Conservation (phyloP, 495 filamentous ascomycete species). For the Aeminium ludgeri region DNA sequence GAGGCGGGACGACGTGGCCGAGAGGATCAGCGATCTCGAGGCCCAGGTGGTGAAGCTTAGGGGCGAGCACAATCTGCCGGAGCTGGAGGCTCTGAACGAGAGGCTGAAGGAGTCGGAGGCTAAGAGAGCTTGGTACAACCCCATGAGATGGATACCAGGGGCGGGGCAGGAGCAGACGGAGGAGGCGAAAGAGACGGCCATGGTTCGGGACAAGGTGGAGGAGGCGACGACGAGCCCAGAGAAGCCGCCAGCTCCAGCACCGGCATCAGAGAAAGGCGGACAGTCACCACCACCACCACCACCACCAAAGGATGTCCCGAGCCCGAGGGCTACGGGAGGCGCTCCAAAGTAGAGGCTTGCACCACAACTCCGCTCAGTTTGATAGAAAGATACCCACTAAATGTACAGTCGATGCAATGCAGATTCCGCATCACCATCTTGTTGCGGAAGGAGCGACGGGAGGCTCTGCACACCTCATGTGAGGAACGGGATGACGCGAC, state of each 20-base stretch:
- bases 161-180: constrained; percentile 7
- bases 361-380: background rate
- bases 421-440: too few species aligned
- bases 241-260: background rate
- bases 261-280: too few species aligned
- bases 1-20: constrained; percentile 56
- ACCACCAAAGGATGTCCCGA: too few species aligned
- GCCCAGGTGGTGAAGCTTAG: constrained; percentile 40
- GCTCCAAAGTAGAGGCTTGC: too few species aligned
- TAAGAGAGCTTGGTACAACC: constrained; percentile 11
- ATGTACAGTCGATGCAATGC: too few species aligned
- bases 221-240: background rate
- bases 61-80: constrained; percentile 24
- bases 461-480: too few species aligned
- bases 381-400: constrained; percentile 13
- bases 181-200: constrained; percentile 8
- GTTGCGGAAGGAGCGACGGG: too few species aligned
- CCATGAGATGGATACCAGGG: constrained; percentile 10
- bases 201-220: constrained; percentile 7
- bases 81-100: constrained; percentile 51
- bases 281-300: too few species aligned
- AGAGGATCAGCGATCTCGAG: constrained; percentile 41
- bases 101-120: constrained; percentile 5
- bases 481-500: too few species aligned
- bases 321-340: too few species aligned